phyloP scores from a whole-genome alignment of 768 basidiomycete species.

The Lanmaoa pseudosensibilis region DNA sequence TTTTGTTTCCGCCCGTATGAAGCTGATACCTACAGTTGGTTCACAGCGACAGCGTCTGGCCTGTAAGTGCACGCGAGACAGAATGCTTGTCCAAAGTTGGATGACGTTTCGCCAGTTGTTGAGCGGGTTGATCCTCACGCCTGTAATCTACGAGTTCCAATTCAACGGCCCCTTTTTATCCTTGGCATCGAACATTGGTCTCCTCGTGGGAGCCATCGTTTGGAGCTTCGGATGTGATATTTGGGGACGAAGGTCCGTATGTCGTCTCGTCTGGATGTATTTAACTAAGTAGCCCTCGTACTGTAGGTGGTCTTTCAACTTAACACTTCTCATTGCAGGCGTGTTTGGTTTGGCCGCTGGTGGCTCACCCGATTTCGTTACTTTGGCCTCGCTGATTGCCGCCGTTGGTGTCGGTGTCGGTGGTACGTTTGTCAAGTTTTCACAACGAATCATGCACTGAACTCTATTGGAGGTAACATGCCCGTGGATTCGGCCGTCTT shows the following conservation, averaged over 20 bases:
- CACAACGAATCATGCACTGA: background rate
- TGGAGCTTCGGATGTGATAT: constrained; percentile 53
- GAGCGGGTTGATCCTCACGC: constrained; percentile 47
- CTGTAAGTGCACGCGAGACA: constrained; percentile 26
- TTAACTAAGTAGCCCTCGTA: background rate
- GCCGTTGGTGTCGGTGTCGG: constrained; percentile 50
- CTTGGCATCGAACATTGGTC: constrained; percentile 52
- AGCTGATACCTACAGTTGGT: background rate
- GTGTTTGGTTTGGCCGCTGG: constrained; percentile 54
- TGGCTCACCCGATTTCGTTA: constrained; percentile 45
- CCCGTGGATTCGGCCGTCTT: constrained; percentile 57
- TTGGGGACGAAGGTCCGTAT: constrained; percentile 46
- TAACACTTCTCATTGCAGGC: constrained; percentile 54
- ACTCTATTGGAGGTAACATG: constrained; percentile 42
- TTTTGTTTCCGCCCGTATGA: no score
- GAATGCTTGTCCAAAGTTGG: background rate
- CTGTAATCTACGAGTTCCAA: constrained; percentile 49
- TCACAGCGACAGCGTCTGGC: constrained; percentile 39
- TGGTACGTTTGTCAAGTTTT: constrained; percentile 25
- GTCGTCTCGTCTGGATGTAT: background rate
- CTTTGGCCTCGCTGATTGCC: constrained; percentile 48
- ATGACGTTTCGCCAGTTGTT: constrained; percentile 33
- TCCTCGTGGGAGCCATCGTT: constrained; percentile 49
- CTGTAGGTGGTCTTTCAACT: constrained; percentile 50
- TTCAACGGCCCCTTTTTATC: constrained; percentile 49